These are phyloP conservation scores for Neocallimastix lanati DNA, from an alignment of 192 early-diverging fungal genomes.

Conservation along the genomic window DNA sequence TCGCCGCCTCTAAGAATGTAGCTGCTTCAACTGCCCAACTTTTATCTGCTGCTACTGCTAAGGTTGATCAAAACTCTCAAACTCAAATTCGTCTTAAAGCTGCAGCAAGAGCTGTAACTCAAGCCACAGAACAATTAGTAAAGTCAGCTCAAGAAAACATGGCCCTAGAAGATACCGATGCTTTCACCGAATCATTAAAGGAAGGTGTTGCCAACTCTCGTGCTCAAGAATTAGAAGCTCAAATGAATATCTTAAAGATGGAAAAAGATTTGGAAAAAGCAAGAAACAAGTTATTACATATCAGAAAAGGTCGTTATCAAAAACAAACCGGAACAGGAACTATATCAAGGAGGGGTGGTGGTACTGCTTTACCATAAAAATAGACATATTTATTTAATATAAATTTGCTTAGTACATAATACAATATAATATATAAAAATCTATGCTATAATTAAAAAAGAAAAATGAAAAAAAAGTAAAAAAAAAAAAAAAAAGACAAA, in stretches of 20 bases:
- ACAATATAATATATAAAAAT: too few relatives aligned
- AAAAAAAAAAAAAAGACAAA: too few relatives aligned
- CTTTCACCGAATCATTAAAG: not conserved
- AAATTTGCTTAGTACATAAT: too few relatives aligned
- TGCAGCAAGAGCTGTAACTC: conserved; percentile 31
- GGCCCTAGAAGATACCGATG: conserved; percentile 21
- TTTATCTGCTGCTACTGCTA: conserved; percentile 19
- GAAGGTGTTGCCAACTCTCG: not conserved
- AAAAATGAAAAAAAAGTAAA: too few relatives aligned
- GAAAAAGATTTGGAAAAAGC: conserved; percentile 38
- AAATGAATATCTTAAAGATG: conserved; percentile 31
- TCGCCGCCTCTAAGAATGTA: conserved; percentile 22
- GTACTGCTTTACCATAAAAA: too few relatives aligned
- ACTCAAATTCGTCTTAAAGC: conserved; percentile 25
- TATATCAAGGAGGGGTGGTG: not conserved
- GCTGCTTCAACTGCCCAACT: conserved; percentile 27
- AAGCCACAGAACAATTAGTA: conserved; percentile 29
- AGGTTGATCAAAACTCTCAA: conserved; percentile 13
- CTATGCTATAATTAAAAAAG: too few relatives aligned
- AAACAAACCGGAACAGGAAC: not conserved
- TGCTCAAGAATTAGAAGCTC: conserved; percentile 19
- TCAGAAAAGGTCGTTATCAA: conserved; percentile 17
- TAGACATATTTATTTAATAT: too few relatives aligned
- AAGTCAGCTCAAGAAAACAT: conserved; percentile 21
- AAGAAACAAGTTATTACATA: conserved; percentile 17